phyloP scores from a whole-genome alignment of 78 protist genomes.

The Bodo saltans region DNA sequence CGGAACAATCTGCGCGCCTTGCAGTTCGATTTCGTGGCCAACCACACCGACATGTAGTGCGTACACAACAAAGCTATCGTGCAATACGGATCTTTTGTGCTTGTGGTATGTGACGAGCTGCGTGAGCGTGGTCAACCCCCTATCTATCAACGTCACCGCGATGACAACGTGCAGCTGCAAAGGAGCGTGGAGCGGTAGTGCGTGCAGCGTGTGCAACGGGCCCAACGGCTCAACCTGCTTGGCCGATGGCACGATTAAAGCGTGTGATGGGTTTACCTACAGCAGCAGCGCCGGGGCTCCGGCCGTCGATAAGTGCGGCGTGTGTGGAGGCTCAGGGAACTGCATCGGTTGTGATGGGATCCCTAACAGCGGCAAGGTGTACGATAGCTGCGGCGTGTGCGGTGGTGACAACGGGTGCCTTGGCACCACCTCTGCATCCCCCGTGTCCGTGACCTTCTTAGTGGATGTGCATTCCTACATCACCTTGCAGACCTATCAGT shows the following conservation, averaged over 20 bases:
- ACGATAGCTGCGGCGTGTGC: conserved; percentile 20
- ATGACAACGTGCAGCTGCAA: neutral
- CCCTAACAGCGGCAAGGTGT: neutral
- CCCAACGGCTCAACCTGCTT: neutral
- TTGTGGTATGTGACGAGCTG: neutral
- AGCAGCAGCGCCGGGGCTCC: neutral
- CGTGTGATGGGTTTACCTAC: neutral
- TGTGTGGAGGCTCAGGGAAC: neutral
- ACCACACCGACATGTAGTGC: too few relatives aligned
- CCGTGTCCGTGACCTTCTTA: neutral
- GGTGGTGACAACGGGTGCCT: neutral
- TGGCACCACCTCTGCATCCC: neutral
- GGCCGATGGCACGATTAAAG: neutral
- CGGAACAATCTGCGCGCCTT: neutral
- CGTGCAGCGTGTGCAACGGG: neutral
- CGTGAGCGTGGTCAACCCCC: neutral
- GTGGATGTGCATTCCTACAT: neutral
- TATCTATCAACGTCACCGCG: neutral
- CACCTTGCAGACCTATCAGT: neutral
- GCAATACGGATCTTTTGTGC: neutral
- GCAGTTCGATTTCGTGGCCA: neutral
- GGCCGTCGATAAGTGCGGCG: neutral
- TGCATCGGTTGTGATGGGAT: conserved; percentile 24
- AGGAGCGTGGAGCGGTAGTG: neutral
- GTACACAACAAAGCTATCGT: too few relatives aligned